Evolutionary conservation across 768 basidiomycete species (phyloP).

Genomic region (Hirschioporus abietinus): DNA sequence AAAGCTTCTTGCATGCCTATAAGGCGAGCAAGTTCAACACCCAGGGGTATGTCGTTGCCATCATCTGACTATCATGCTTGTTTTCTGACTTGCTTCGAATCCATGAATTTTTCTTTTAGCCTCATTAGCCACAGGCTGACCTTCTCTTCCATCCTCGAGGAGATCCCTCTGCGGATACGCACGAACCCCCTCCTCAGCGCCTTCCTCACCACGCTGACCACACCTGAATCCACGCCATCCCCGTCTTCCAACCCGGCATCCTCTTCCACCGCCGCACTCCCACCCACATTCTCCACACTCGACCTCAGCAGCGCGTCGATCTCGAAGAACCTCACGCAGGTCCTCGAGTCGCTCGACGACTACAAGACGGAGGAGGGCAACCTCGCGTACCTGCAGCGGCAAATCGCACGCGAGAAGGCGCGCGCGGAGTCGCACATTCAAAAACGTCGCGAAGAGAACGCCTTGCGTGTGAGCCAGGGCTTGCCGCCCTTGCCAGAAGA

Average conservation of each 20-base stretch:
- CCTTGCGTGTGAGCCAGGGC: slow-evolving; percentile 71
- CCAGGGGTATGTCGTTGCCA: slow-evolving; percentile 51
- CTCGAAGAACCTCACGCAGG: slow-evolving; percentile 74
- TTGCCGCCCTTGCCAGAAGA: slow-evolving; percentile 84
- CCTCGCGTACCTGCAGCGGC: slow-evolving; percentile 80
- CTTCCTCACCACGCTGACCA: slow-evolving; percentile 63
- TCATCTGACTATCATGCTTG: slow-evolving; percentile 2
- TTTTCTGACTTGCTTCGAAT: slow-evolving; percentile 12
- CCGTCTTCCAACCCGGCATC: slow-evolving; percentile 33
- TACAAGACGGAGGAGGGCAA: slow-evolving; percentile 92
- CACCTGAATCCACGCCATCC: slow-evolving; percentile 36
- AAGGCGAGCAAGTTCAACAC: slow-evolving; percentile 82
- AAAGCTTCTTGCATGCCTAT: slow-evolving; percentile 75
- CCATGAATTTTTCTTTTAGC: slow-evolving; percentile 36
- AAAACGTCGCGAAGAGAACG: slow-evolving; percentile 89
- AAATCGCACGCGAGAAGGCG: slow-evolving; percentile 80
- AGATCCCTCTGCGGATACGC: slow-evolving; percentile 80
- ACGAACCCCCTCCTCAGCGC: slow-evolving; percentile 75
- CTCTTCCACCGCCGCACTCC: slow-evolving; percentile 37
- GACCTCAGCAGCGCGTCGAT: slow-evolving; percentile 67
- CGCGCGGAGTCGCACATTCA: slow-evolving; percentile 74
- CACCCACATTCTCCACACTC: slow-evolving; percentile 62
- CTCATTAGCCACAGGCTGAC: slow-evolving; percentile 76
- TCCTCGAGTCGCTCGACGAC: slow-evolving; percentile 78
- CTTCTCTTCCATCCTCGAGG: slow-evolving; percentile 80